Evolutionary conservation across 148 eudicot genomes (phyloP), one percentile per base, ranked within the genome.

Genomic region (Pharnaceum exiguum): DNA sequence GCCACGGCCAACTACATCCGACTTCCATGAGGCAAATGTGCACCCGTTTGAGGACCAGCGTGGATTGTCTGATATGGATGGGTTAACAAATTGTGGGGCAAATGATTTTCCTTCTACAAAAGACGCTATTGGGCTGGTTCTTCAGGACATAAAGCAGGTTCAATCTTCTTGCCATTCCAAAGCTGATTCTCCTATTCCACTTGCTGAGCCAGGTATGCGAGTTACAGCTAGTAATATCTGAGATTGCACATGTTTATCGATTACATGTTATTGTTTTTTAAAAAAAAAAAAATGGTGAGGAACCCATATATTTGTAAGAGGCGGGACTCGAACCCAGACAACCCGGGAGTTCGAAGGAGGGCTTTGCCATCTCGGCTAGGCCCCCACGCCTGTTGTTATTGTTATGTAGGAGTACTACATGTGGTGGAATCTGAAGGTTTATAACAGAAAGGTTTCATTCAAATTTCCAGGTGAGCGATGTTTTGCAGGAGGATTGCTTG

Each of bases 401-500:
- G n/a, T n/a, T n/a, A n/a, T n/a, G n/a, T n/a, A n/a, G n/a, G n/a
- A n/a, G n/a, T 30, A 48, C 32, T 32, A 19, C 40, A 1, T 46
- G 27, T 46, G 21, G 26, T 37, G 47, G 45, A 7, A 18, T 5
- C 30, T 5, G n/a, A n/a, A n/a, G n/a, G n/a, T n/a, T n/a, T n/a
- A 18, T 30, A 21, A 27, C 25, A 12, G 35, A 16, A 19, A 36
- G 21, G 27, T 44, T 11, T 55, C 55, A 43, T 61, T 36, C 28
- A 10, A 35, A 65, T 64, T 63, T 69, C 15, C 72, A 79, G 95
- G 78, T 60, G 82, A 79, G 49, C 55, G 69, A 38, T 88, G 96
- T 61, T 88, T 93, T 75, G 70, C 88, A 68, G 98, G 85, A 59
- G 90, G 88, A n/a, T 65, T 93, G 47, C 69, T 83, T 25, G 96